Evolutionary conservation across 768 basidiomycete genomes (phyloP).

Genomic region (Boletus vinaceobasis): DNA sequence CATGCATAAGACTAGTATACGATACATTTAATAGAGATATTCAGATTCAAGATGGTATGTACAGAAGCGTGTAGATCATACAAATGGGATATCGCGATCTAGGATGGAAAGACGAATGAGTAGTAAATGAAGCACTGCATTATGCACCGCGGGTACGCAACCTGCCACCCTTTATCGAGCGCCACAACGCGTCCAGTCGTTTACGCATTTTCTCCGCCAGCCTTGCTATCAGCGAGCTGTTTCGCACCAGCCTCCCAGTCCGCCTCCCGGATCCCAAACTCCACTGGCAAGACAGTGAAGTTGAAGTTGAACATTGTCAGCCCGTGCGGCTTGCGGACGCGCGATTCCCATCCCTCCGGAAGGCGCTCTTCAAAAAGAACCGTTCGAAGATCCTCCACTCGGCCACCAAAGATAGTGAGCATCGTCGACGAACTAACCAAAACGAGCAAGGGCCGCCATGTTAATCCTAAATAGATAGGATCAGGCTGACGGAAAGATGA

Average conservation of each 20-base stretch:
- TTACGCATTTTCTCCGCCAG: background rate
- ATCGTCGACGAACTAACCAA: slow-evolving; percentile 58
- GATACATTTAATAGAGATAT: background rate
- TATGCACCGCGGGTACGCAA: background rate
- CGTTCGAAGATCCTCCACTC: slow-evolving; percentile 49
- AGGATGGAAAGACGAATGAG: background rate
- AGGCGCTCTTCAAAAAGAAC: slow-evolving; percentile 66
- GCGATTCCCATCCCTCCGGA: slow-evolving; percentile 69
- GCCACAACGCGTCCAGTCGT: background rate
- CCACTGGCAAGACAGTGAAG: slow-evolving; percentile 24
- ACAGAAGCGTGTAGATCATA: background rate
- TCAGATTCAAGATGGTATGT: background rate
- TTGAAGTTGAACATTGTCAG: slow-evolving; percentile 62
- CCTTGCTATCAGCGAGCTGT: background rate
- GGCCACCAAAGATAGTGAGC: slow-evolving; percentile 66
- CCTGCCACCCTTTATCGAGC: background rate
- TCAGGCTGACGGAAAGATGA: slow-evolving; percentile 1
- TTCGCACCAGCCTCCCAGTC: slow-evolving; percentile 20
- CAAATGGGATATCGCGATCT: background rate
- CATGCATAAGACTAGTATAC: background rate
- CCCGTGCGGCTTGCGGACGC: slow-evolving; percentile 49
- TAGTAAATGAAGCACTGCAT: background rate
- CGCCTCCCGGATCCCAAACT: slow-evolving; percentile 14
- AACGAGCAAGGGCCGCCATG: background rate
- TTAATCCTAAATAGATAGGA: background rate